Evolutionary conservation across 805 yeast genomes (phyloP), one percentile per base, ranked within the genome.

Genomic region (Henningerozyma blattae): DNA sequence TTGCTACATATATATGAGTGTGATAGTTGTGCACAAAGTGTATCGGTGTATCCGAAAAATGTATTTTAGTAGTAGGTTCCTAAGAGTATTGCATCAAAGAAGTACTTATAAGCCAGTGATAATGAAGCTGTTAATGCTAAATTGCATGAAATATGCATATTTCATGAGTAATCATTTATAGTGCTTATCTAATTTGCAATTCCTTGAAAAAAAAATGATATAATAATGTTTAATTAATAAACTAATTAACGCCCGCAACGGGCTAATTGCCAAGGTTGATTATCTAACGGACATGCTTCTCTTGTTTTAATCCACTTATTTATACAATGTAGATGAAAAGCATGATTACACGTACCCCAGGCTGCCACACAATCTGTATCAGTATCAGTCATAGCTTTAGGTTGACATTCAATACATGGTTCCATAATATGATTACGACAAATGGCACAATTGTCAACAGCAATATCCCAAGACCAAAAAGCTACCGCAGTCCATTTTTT

Each of bases 391-490:
- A 74, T 73, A 3, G 61, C 75, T 51, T 77, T 77, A 18, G 94
- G 93, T 56, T 85, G 95, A 56, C 99, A 91, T 56, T 87, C 97
- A 44, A 91, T 82, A 56, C 98, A 91, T 14, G 91, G 91, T 51
- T 91, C 99, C 99, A 91, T 91, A 45, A 91, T 70, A 59, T 89
- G 96, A 59, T 89, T 91, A 54, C 97, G 72, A 68, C 99, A 91
- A 55, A 91, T 91, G 27, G 99, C 97, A 66, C 99, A 91, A 35
- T 84, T 85, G 44, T 93, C 98, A 35, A 85, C 89, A 24, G 77
- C 89, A 40, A 85, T 81, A 60, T 85, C 95, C 98, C 98, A 91
- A 1, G 96, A 85, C 99, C 99, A 91, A 55, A 91, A 85, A n/a
- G 97, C 97, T 32, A 91, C 98, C 0, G 97, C 97, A 12, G 95